Evolutionary conservation across 306 rosid species (phyloP).

Genomic region (Trifolium pratense): DNA sequence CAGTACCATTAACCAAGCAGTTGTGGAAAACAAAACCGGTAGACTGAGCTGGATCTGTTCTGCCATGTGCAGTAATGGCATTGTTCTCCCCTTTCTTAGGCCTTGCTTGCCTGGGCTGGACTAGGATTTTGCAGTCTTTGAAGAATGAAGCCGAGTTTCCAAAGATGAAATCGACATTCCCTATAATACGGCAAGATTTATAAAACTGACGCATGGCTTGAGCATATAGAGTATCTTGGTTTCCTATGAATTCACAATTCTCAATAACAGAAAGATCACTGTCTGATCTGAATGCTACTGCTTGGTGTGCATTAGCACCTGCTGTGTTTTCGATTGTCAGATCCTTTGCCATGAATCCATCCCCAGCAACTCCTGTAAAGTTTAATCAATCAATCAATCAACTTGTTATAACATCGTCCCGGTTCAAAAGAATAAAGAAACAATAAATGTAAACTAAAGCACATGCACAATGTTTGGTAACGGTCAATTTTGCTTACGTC

Average conservation of each 20-base stretch:
- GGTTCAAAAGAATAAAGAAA: too few species aligned
- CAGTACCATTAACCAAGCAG: slow-evolving; percentile 78
- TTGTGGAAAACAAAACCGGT: slow-evolving; percentile 83
- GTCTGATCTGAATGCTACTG: slow-evolving; percentile 91
- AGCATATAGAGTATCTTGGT: slow-evolving; percentile 90
- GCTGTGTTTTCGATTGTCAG: slow-evolving; percentile 85
- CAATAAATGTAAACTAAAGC: too few species aligned
- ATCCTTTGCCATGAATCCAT: slow-evolving; percentile 89
- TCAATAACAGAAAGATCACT: slow-evolving; percentile 78
- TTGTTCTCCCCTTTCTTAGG: slow-evolving; percentile 81
- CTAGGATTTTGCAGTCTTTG: slow-evolving; percentile 69
- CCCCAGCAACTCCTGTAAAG: slow-evolving; percentile 73
- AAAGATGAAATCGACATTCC: slow-evolving; percentile 93
- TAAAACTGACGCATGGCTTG: slow-evolving; percentile 81
- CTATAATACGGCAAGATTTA: slow-evolving; percentile 74
- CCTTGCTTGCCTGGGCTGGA: slow-evolving; percentile 64
- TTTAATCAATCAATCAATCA: slow-evolving; percentile 1
- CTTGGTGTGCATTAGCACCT: slow-evolving; percentile 83
- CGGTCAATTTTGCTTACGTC: too few species aligned
- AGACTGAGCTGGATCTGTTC: slow-evolving; percentile 86
- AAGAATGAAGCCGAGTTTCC: slow-evolving; percentile 89
- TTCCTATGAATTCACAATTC: slow-evolving; percentile 81
- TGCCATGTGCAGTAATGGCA: slow-evolving; percentile 78
- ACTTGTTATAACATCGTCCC: too few species aligned
- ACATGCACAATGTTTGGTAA: too few species aligned